Percentiles rank a stretch among this genome's conserved stretches.
Evolutionary conservation across 2,329 filamentous ascomycete species (phyloP).

Genomic region (Aureobasidium uvarum): DNA sequence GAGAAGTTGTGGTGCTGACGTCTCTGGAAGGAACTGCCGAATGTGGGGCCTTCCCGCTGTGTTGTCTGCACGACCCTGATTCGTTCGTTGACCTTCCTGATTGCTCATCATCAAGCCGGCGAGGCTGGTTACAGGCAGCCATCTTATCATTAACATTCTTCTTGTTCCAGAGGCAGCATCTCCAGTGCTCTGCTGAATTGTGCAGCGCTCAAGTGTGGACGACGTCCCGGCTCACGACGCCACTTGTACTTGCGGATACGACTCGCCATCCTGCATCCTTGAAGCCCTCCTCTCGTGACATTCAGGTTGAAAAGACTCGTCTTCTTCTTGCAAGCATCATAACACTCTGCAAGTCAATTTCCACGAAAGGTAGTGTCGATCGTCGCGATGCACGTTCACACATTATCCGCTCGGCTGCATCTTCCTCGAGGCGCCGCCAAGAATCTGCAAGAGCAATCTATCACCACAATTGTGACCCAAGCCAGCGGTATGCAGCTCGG

Average conservation of each 20-base stretch:
- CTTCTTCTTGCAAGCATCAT: no score
- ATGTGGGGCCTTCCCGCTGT: constrained; percentile 10
- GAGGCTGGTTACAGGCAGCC: not conserved
- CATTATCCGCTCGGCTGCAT: constrained; percentile 11
- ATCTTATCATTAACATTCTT: no score
- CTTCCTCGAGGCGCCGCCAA: constrained; percentile 14
- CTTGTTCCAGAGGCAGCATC: not conserved
- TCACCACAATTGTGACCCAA: constrained; percentile 11
- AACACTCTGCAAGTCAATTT: no score
- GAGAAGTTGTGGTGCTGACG: constrained; percentile 20
- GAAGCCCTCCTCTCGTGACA: not conserved
- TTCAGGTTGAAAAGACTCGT: not conserved
- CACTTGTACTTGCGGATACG: not conserved
- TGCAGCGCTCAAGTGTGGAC: not conserved
- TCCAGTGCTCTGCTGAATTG: not conserved
- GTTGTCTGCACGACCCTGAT: not conserved
- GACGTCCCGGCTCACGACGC: not conserved
- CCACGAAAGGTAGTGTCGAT: not conserved
- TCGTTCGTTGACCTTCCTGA: not conserved
- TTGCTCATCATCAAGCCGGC: not conserved
- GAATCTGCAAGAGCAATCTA: constrained; percentile 16
- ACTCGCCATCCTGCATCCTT: not conserved
- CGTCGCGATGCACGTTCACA: not conserved
- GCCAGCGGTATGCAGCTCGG: constrained; percentile 20
- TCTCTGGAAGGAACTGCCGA: constrained; percentile 18